Evolutionary conservation across 2,329 filamentous ascomycete species (phyloP).

Genomic region (Uncinocarpus reesii): DNA sequence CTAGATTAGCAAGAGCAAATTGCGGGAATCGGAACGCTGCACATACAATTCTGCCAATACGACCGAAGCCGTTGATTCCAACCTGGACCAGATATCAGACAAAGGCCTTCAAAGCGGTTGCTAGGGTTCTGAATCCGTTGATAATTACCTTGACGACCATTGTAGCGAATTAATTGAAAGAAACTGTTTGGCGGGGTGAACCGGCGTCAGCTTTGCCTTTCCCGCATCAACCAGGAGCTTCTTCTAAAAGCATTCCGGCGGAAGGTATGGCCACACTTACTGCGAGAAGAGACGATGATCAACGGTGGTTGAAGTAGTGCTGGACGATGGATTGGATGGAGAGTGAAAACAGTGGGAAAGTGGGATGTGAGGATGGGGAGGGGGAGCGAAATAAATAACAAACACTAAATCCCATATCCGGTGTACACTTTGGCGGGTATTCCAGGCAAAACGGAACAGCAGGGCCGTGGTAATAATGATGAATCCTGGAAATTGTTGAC

Average conservation of each 20-base stretch:
- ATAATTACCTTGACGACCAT: slow-evolving; percentile 20
- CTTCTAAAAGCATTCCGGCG: no score
- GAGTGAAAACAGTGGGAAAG: slow-evolving; percentile 8
- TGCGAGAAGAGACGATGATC: background rate
- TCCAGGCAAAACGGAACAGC: slow-evolving; percentile 7
- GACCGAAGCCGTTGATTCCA: slow-evolving; percentile 99
- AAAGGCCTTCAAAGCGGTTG: background rate
- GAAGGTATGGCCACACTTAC: no score
- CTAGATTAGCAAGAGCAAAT: slow-evolving; percentile 19
- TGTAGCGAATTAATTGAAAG: slow-evolving; percentile 12
- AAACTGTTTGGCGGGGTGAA: slow-evolving; percentile 12
- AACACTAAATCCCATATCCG: slow-evolving; percentile 9
- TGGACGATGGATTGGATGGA: background rate
- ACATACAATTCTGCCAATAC: slow-evolving; percentile 84
- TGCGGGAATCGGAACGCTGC: background rate
- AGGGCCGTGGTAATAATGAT: slow-evolving; percentile 9
- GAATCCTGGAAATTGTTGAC: slow-evolving; percentile 7
- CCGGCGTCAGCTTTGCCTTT: slow-evolving; percentile 1
- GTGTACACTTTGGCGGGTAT: slow-evolving; percentile 11
- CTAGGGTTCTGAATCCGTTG: slow-evolving; percentile 17
- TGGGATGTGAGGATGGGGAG: slow-evolving; percentile 3
- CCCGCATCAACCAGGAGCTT: no score
- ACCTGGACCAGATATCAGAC: slow-evolving; percentile 53
- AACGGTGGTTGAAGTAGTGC: background rate
- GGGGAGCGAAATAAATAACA: slow-evolving; percentile 16